Base-by-base conservation (phyloP, 2,329 filamentous ascomycete species). In the Aphanocladium album region DNA sequence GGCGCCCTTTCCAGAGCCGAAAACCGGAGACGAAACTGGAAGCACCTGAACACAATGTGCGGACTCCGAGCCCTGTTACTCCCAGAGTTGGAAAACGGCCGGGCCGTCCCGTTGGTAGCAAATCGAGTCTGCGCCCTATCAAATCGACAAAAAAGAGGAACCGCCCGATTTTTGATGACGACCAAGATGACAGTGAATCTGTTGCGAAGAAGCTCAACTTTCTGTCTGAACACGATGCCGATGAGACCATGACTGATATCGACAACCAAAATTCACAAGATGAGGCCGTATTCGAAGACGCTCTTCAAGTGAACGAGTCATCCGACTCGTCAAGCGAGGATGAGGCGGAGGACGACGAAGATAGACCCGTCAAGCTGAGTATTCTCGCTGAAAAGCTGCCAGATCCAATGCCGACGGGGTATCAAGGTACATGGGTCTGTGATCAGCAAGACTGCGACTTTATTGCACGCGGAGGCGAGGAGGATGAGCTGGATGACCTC, bases 351-450 rank as follows among this genome's bases (percentile, higher is more conserved):
- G 70, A 66, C 16, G 69, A 68, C 37, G 64, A 66, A 23, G 64
- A 70, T 19, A 64, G 71, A 39, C 71, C 72, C 2, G 69, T 77
- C 52, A 76, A 73, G 51, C 68, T 85, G 17, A 75, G 81, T 14
- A 73, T 84, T 11, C 76, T 76, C 27, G 75, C 80, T 5, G 80
- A 84, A 59, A 77, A 72, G 52, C 66, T 83, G 12, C 82, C 81
- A 0, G 78, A 80, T 4, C 73, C 75, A 8, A 72, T 70, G 3
- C 78, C 83, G 0, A 76, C 79, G 37, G 86, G 83, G 0, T 82
- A 84, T 0, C 79, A 85, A 62, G 82, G 87, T 57, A 85, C 84
- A 0, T 91, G 88, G 88, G 76, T 76, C 1, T 91, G 89, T 67
- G 80, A 81, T 5, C 79, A 88, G 63, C 82, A 85, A 12, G 85